Base-by-base conservation (phyloP, 1,284 basidiomycete species). In the Lignosus rhinocerotis region DNA sequence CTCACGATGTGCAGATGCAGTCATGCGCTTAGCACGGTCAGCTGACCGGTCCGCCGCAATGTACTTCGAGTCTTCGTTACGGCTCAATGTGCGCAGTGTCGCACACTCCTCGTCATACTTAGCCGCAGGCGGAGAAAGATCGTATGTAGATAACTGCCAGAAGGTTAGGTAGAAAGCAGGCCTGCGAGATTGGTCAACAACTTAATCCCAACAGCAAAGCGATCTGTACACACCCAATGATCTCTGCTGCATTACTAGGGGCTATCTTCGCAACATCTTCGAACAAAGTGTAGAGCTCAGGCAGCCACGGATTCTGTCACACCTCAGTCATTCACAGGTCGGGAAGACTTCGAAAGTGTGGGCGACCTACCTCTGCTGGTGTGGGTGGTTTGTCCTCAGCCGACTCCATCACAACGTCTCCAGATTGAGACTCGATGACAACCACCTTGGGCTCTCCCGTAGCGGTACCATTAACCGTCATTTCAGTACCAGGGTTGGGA, bases 101-200 rank as follows among this genome's bases (percentile, higher is more conserved):
- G 79, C 75, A 36, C 79, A 78, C 69, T 90, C 86, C 65, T 91
- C 89, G 46, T 90, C 84, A 57, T 93, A 93, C 64, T 80, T 83
- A 8, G 80, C 66, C 7, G 78, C 76, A 0, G 91, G 93, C 31
- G 91, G 88, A 0, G 84, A 77, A 44, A 98, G 81, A 72, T 98
- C 96, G 66, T 93, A 92, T 30, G 90, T 89, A 0, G 92, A 90
- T 54, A 98, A 73, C 71, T 96, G 94, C 96, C 96, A 98, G 76
- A 97, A 98, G 0, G 94, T 94, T 43, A 93, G 76, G 66, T 94
- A 96, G 76, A 98, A 98, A 1, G 87, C 90, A 34, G 92, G 87
- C 6, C 94, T 95, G 39, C 45, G 33, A 51, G 54, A 25, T 55
- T 30, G 52, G 16, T 8, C 33, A 34, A 33, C 54, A 17, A 53